A percentile compares a stretch with the other conserved stretches of the same genome.
phyloP scores from a whole-genome alignment of 2,329 filamentous ascomycete genomes.

The Ophiostoma perfectum region DNA sequence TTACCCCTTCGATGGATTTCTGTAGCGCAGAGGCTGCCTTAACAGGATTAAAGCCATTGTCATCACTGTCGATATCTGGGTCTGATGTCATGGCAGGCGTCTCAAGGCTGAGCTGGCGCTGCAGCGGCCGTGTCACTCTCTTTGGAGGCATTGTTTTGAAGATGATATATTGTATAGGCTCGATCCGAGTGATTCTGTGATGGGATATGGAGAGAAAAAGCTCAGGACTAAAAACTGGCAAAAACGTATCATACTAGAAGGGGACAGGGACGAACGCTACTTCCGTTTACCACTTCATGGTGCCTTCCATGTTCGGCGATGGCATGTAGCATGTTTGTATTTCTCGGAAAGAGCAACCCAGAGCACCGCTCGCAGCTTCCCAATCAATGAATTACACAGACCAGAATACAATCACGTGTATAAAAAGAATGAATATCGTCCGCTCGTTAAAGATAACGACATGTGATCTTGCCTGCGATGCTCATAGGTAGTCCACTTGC shows the following conservation, averaged over 20 bases:
- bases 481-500: no score
- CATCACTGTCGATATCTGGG: conserved; percentile 19
- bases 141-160: conserved; percentile 16
- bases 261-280: not conserved
- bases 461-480: no score
- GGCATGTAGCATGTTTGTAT: not conserved
- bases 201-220: not conserved
- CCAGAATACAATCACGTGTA: no score
- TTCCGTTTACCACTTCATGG: not conserved
- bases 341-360: not conserved
- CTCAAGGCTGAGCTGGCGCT: conserved; percentile 22
- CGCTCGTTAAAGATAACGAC: no score
- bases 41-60: conserved; percentile 23
- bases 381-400: no score
- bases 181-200: not conserved
- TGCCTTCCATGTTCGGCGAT: not conserved
- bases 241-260: not conserved
- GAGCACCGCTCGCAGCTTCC: not conserved
- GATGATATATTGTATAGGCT: no score
- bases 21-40: conserved; percentile 25
- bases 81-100: conserved; percentile 13
- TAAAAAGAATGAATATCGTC: no score
- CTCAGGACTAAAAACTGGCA: not conserved
- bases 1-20: conserved; percentile 25
- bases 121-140: not conserved